phyloP scores from a whole-genome alignment of 306 rosid genomes.

The Fagus sylvatica region DNA sequence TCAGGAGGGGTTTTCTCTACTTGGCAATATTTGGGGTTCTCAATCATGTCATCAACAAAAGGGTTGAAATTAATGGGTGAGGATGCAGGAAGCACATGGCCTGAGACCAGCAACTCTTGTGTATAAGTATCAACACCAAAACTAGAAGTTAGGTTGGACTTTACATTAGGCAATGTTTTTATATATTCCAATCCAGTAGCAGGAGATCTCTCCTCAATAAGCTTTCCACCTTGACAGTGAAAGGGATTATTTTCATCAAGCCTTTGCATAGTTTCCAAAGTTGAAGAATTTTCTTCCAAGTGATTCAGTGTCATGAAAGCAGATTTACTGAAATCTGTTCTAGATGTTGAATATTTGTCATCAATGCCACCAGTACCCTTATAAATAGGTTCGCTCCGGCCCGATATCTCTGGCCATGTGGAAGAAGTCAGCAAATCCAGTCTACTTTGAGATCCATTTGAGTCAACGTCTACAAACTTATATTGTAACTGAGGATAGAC shows the following conservation, averaged over 20 bases:
- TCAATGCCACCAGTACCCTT: slow-evolving; percentile 30
- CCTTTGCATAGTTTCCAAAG: slow-evolving; percentile 32
- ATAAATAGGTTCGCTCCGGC: slow-evolving; percentile 31
- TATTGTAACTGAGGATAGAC: slow-evolving; percentile 40
- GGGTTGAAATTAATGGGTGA: slow-evolving; percentile 23
- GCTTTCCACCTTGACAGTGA: slow-evolving; percentile 36
- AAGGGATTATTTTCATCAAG: slow-evolving; percentile 31
- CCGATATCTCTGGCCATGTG: slow-evolving; percentile 35
- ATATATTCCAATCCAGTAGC: slow-evolving; percentile 22
- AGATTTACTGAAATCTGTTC: slow-evolving; percentile 27
- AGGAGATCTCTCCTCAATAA: slow-evolving; percentile 40
- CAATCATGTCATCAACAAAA: slow-evolving; percentile 21
- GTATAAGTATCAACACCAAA: slow-evolving; percentile 14
- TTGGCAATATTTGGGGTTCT: slow-evolving; percentile 23
- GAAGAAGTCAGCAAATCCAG: slow-evolving; percentile 42
- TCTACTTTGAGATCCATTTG: slow-evolving; percentile 37
- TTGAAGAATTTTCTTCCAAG: slow-evolving; percentile 26
- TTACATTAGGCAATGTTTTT: slow-evolving; percentile 35
- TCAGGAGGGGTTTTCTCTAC: slow-evolving; percentile 27
- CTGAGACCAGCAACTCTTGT: slow-evolving; percentile 33
- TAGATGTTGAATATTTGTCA: slow-evolving; percentile 27
- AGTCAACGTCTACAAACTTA: slow-evolving; percentile 35
- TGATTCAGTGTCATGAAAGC: slow-evolving; percentile 26
- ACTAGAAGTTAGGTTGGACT: slow-evolving; percentile 31
- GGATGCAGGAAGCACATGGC: slow-evolving; percentile 31